phyloP scores from a whole-genome alignment of 306 rosid genomes.

The Adenanthera pavonina region DNA sequence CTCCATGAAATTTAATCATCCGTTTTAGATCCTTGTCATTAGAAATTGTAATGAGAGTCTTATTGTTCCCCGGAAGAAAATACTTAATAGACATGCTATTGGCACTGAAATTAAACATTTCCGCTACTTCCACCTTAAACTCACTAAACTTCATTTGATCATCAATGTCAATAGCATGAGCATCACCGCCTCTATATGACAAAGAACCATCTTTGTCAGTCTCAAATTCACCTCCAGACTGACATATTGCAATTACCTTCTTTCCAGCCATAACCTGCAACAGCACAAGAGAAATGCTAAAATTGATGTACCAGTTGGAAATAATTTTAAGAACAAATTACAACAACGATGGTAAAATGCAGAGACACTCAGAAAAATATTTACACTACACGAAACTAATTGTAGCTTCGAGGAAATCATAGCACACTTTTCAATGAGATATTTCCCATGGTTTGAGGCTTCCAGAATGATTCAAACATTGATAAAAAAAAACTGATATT shows the following conservation, averaged over 20 bases:
- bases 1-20: conserved; percentile 83
- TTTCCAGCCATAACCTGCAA: conserved; percentile 71
- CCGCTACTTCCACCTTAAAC: conserved; percentile 77
- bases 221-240: conserved; percentile 85
- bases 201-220: conserved; percentile 71
- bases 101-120: conserved; percentile 68
- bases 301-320: neutral
- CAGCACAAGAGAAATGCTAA: conserved; percentile 25
- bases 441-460: neutral
- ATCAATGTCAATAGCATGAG: conserved; percentile 94
- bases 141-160: conserved; percentile 71
- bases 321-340: conserved; percentile 16
- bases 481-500: neutral
- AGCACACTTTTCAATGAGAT: conserved; percentile 3
- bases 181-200: conserved; percentile 76
- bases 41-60: conserved; percentile 88
- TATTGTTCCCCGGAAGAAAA: conserved; percentile 92
- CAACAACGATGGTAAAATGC: neutral
- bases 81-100: conserved; percentile 69
- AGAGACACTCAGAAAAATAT: neutral
- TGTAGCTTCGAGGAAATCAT: neutral
- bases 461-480: conserved; percentile 19
- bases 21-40: conserved; percentile 93
- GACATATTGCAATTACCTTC: conserved; percentile 87
- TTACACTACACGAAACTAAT: conserved; percentile 10